These are phyloP conservation scores for Russula sp. DNA, from an alignment of 768 basidiomycete genomes.

Conservation along the genomic window DNA sequence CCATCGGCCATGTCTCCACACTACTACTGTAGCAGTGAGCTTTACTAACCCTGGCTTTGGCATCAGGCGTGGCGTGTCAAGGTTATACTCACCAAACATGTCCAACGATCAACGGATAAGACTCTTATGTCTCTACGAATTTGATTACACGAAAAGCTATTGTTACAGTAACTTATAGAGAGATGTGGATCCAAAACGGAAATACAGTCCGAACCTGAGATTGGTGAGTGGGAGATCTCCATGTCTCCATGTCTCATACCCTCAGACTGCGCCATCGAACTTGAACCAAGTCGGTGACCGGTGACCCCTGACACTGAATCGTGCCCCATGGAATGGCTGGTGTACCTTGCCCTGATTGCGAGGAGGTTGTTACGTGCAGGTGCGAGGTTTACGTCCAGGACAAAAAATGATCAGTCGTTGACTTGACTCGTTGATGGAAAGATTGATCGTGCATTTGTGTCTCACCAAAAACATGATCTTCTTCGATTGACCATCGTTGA, in stretches of 20 bases:
- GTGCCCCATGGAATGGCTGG: background rate
- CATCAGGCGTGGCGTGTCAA: background rate
- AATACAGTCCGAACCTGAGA: background rate
- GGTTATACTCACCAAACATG: background rate
- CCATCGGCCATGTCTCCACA: background rate
- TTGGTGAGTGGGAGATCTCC: background rate
- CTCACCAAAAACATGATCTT: too few species aligned
- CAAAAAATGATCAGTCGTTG: too few species aligned
- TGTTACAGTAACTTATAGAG: background rate
- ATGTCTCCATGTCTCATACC: too few species aligned
- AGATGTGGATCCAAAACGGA: background rate
- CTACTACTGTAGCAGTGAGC: too few species aligned
- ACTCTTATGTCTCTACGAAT: background rate
- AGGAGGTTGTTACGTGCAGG: background rate
- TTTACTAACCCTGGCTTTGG: background rate
- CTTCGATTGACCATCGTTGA: too few species aligned
- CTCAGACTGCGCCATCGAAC: background rate
- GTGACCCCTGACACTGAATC: conserved; percentile 13
- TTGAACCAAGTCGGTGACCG: background rate
- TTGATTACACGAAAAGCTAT: background rate
- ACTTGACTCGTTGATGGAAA: too few species aligned
- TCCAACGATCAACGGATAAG: background rate
- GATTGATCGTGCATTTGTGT: too few species aligned
- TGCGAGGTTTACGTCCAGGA: background rate
- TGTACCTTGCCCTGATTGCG: background rate